phyloP scores from a whole-genome alignment of 345 rosid genomes.

The Viola odorata region DNA sequence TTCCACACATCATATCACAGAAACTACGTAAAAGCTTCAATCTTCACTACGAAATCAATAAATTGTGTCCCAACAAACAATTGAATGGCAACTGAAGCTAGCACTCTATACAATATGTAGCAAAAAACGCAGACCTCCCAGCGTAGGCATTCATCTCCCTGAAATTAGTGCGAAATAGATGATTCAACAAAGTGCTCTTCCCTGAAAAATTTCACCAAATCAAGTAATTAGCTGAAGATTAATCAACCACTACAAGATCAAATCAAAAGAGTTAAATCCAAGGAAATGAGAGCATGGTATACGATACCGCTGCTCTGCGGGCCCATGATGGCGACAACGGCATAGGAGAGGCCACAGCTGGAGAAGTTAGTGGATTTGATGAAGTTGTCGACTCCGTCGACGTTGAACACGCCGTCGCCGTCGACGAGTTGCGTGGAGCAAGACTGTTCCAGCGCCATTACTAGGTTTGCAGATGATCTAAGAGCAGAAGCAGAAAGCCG shows the following conservation, averaged over 20 bases:
- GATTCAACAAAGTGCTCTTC: slow-evolving; percentile 73
- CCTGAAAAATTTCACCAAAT: slow-evolving; percentile 26
- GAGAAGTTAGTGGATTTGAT: slow-evolving; percentile 39
- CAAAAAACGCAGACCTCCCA: slow-evolving; percentile 52
- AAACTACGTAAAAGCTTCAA: not conserved
- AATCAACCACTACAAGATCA: not conserved
- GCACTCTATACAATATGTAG: no score
- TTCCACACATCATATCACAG: not conserved
- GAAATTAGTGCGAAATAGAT: slow-evolving; percentile 63
- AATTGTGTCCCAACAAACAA: no score
- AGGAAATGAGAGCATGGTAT: not conserved
- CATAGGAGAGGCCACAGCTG: slow-evolving; percentile 69
- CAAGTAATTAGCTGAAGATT: not conserved
- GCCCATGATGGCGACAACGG: slow-evolving; percentile 83
- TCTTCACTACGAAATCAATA: slow-evolving; percentile 9
- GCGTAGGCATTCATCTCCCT: slow-evolving; percentile 72
- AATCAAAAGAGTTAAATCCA: not conserved
- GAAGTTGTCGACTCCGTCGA: slow-evolving; percentile 52
- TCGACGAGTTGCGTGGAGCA: slow-evolving; percentile 57
- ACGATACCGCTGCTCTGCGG: slow-evolving; percentile 75
- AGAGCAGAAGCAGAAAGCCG: no score
- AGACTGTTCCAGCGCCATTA: slow-evolving; percentile 30
- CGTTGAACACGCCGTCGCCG: slow-evolving; percentile 56
- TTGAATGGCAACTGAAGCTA: no score
- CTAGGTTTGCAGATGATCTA: not conserved